Evolutionary conservation across 495 filamentous ascomycete genomes (phyloP).

Genomic region (Trichoderma reesei): DNA sequence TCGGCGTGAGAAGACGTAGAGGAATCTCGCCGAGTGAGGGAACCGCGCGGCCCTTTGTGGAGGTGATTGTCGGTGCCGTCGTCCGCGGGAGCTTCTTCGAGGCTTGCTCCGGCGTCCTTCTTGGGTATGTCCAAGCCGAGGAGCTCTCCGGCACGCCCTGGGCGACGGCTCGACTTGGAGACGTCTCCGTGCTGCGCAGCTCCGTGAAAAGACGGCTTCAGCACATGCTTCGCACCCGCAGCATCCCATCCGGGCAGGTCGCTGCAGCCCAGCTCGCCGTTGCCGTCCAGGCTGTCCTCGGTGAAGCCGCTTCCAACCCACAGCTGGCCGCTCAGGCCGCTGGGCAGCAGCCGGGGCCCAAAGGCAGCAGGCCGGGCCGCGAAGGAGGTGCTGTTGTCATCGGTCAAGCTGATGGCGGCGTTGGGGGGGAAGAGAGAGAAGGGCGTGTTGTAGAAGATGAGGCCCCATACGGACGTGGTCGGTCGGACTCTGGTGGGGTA

Average conservation of each 20-base stretch:
- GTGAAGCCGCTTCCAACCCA: conserved; percentile 89
- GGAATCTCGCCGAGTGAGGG: conserved; percentile 21
- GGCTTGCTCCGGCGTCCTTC: conserved; percentile 14
- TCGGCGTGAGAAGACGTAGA: conserved; percentile 59
- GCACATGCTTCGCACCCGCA: conserved; percentile 26
- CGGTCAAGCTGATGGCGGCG: conserved; percentile 88
- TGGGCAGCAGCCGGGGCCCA: conserved; percentile 64
- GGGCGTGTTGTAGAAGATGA: conserved; percentile 41
- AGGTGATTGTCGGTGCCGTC: conserved; percentile 93
- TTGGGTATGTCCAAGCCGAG: conserved; percentile 8
- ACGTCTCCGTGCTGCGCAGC: conserved; percentile 12
- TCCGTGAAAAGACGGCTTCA: conserved; percentile 21
- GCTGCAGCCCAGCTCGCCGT: conserved; percentile 92
- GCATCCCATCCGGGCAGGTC: conserved; percentile 91
- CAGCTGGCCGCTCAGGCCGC: conserved; percentile 72
- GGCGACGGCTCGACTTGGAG: conserved; percentile 23
- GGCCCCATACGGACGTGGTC: conserved; percentile 9
- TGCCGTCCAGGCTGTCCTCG: conserved; percentile 53
- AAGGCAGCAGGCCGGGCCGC: conserved; percentile 88
- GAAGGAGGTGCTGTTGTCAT: conserved; percentile 97
- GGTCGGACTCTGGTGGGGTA: conserved; percentile 1
- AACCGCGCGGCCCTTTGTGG: conserved; percentile 50
- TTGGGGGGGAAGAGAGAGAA: conserved; percentile 84
- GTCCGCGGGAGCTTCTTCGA: conserved; percentile 28
- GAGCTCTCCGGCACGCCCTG: conserved; percentile 14